Percentiles rank a stretch among this genome's conserved stretches.
phyloP scores from a whole-genome alignment of 306 rosid species.

The Styphnolobium japonicum region DNA sequence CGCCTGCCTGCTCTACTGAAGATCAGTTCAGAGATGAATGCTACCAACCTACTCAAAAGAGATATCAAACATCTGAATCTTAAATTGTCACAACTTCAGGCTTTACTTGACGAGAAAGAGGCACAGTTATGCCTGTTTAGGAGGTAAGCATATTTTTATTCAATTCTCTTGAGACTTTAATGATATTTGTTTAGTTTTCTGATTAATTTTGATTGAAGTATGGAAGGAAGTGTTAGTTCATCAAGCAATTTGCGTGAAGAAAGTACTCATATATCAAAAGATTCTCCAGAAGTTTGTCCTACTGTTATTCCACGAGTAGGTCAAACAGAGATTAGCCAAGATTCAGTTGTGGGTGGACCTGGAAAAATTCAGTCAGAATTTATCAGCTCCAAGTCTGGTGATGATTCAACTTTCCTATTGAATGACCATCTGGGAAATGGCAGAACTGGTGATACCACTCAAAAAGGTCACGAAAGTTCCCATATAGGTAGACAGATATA shows the following conservation, averaged over 20 bases:
- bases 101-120: conserved; percentile 78
- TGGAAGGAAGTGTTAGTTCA: conserved; percentile 48
- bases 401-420: conserved; percentile 36
- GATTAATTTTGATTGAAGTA: conserved; percentile 37
- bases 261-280: conserved; percentile 38
- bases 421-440: conserved; percentile 34
- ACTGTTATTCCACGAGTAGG: conserved; percentile 31
- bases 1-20: conserved; percentile 82
- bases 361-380: conserved; percentile 39
- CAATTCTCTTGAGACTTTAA: background rate
- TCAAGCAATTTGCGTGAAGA: conserved; percentile 56
- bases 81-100: conserved; percentile 81
- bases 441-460: conserved; percentile 40
- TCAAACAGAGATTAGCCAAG: conserved; percentile 43
- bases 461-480: conserved; percentile 46
- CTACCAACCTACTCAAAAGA: conserved; percentile 63
- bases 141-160: conserved; percentile 44
- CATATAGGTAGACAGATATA: conserved; percentile 35
- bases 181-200: conserved; percentile 6
- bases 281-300: conserved; percentile 38
- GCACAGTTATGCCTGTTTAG: conserved; percentile 59
- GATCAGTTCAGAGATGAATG: conserved; percentile 77
- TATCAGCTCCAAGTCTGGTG: conserved; percentile 34
- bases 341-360: conserved; percentile 39
- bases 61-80: conserved; percentile 72